Evolutionary conservation across 768 basidiomycete genomes (phyloP).

Genomic region (Pleurotus cornucopiae): DNA sequence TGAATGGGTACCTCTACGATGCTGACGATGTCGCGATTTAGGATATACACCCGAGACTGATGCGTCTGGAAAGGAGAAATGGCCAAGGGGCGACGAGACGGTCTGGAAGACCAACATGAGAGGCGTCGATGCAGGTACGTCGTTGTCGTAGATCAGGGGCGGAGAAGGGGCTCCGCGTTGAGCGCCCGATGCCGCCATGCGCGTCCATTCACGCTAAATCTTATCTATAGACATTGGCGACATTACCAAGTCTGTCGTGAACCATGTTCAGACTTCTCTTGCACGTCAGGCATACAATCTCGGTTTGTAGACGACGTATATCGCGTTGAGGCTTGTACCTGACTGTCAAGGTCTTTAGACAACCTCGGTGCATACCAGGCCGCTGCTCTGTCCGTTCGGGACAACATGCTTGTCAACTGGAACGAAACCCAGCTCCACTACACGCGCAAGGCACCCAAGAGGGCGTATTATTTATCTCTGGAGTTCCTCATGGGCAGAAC

Average conservation of each 20-base stretch:
- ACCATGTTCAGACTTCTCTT: constrained; percentile 84
- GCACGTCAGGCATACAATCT: constrained; percentile 90
- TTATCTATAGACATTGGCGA: constrained; percentile 44
- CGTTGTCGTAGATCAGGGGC: neutral
- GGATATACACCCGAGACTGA: constrained; percentile 80
- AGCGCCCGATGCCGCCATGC: neutral
- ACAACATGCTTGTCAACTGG: constrained; percentile 89
- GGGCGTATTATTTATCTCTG: constrained; percentile 93
- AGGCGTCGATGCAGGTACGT: constrained; percentile 43
- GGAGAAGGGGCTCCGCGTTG: constrained; percentile 8
- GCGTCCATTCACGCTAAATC: neutral
- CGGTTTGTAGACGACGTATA: constrained; percentile 30
- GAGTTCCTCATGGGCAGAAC: constrained; percentile 89
- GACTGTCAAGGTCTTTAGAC: constrained; percentile 31
- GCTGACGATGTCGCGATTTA: constrained; percentile 20
- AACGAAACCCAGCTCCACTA: constrained; percentile 75
- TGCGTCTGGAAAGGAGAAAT: constrained; percentile 73
- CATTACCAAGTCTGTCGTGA: constrained; percentile 73
- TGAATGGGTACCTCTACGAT: neutral
- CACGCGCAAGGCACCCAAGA: constrained; percentile 80
- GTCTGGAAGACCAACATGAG: constrained; percentile 67
- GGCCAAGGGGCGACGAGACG: constrained; percentile 78
- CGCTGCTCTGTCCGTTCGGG: constrained; percentile 80
- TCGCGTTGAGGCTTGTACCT: constrained; percentile 1
- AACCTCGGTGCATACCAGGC: constrained; percentile 90